Evolutionary conservation across 768 basidiomycete species (phyloP).

Genomic region (Polyporus arcularius): DNA sequence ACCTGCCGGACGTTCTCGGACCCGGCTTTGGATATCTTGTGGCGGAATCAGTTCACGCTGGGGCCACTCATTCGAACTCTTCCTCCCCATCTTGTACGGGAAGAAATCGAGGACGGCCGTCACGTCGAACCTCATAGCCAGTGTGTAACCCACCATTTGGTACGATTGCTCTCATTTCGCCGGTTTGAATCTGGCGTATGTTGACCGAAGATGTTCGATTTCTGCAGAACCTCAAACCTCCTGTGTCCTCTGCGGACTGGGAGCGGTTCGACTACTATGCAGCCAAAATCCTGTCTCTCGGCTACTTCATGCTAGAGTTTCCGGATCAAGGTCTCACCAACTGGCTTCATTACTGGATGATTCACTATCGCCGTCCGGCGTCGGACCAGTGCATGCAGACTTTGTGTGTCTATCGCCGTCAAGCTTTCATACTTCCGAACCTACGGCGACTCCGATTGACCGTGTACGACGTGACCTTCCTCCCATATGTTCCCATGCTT

Average conservation of each 20-base stretch:
- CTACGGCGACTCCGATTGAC: constrained; percentile 1
- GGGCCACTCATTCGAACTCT: too few species aligned
- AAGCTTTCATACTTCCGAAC: not conserved
- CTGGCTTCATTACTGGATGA: not conserved
- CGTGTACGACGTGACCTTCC: not conserved
- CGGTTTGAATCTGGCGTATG: too few species aligned
- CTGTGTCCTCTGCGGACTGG: not conserved
- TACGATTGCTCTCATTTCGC: too few species aligned
- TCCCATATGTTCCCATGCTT: not conserved
- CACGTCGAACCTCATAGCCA: too few species aligned
- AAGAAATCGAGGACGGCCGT: too few species aligned
- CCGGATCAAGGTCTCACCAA: not conserved
- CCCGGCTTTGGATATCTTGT: too few species aligned
- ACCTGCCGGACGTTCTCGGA: too few species aligned
- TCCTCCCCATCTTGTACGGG: too few species aligned
- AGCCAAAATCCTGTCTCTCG: not conserved
- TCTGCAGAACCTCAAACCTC: too few species aligned
- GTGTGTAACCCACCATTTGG: too few species aligned
- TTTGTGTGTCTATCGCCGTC: not conserved
- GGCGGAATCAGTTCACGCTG: too few species aligned
- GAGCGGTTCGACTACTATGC: not conserved
- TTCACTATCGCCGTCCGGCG: not conserved
- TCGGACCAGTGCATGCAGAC: not conserved
- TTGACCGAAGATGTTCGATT: too few species aligned
- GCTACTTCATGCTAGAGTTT: not conserved